Evolutionary conservation across 2,329 filamentous ascomycete genomes (phyloP).

Genomic region (Drechslerella dactyloides): DNA sequence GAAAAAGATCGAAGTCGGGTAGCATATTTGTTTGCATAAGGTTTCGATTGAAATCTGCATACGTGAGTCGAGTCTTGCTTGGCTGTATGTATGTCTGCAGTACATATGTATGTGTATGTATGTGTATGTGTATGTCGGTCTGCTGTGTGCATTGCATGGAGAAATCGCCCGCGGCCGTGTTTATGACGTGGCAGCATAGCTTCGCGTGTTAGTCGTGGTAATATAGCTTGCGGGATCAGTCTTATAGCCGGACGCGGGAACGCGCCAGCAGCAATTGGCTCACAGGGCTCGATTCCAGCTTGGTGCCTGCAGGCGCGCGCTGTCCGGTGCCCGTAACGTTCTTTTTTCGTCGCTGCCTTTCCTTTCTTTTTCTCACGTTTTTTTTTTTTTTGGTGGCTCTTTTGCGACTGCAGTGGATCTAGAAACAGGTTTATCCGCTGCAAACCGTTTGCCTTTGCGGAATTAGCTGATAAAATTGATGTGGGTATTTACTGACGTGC

Average conservation of each 20-base stretch:
- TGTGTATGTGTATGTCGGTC: not conserved
- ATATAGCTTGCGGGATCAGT: constrained; percentile 2
- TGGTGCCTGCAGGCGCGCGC: constrained; percentile 48
- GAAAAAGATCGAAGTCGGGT: constrained; percentile 47
- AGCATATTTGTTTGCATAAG: not conserved
- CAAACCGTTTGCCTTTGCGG: constrained; percentile 6
- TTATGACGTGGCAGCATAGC: constrained; percentile 50
- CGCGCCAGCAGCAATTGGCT: constrained; percentile 11
- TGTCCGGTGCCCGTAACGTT: constrained; percentile 27
- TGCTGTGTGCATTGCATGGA: not conserved
- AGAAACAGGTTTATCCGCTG: not conserved
- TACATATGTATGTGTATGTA: constrained; percentile 3
- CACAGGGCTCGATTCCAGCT: not conserved
- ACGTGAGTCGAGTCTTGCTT: not conserved
- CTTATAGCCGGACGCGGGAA: constrained; percentile 31
- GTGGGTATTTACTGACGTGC: not conserved
- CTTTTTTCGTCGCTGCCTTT: not conserved
- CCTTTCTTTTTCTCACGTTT: not conserved
- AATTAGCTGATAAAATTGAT: not conserved
- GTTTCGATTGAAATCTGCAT: not conserved
- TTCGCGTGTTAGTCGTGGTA: constrained; percentile 29
- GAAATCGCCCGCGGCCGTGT: constrained; percentile 7
- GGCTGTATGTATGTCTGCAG: not conserved
- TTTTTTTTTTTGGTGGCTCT: not conserved
- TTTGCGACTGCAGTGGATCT: not conserved